A percentile compares a stretch with the other conserved stretches of the same genome.
phyloP scores from a whole-genome alignment of 2,329 filamentous ascomycete species.

The Aspergillus brunneoviolaceus region DNA sequence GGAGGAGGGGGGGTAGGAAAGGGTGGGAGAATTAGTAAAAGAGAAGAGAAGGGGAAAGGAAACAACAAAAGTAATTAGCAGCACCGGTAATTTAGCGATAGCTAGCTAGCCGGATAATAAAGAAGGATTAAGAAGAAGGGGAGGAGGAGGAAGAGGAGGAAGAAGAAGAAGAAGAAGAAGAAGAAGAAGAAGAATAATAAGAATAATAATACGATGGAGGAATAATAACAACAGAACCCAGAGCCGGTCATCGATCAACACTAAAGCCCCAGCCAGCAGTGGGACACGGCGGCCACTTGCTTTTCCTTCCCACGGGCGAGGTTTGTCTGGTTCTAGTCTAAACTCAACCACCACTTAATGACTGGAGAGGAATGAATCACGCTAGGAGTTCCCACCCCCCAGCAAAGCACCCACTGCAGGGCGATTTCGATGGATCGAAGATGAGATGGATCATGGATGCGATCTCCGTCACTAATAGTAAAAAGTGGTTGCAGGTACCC shows the following conservation, averaged over 20 bases:
- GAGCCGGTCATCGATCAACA: conserved; percentile 20
- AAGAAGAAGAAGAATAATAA: conserved; percentile 2
- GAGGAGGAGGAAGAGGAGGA: not conserved
- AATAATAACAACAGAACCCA: conserved; percentile 17
- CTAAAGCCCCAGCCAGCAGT: conserved; percentile 19
- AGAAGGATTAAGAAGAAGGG: not conserved
- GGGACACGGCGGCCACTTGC: conserved; percentile 17
- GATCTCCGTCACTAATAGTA: not conserved
- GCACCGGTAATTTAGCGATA: not conserved
- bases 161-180: conserved; percentile 11
- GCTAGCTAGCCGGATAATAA: conserved; percentile 17
- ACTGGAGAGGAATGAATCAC: conserved; percentile 21
- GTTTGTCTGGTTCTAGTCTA: conserved; percentile 19
- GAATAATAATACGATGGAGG: not conserved
- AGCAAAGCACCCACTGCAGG: conserved; percentile 11
- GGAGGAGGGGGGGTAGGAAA: conserved; percentile 11
- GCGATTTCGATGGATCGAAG: conserved; percentile 4
- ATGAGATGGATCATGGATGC: not conserved
- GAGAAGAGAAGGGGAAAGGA: conserved; percentile 14
- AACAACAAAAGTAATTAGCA: conserved; percentile 7
- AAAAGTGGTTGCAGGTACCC: not conserved
- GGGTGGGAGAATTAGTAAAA: conserved; percentile 4
- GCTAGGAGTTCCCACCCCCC: conserved; percentile 24
- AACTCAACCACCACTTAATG: conserved; percentile 8
- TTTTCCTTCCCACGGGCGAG: conserved; percentile 15